A percentile compares a stretch with the other conserved stretches of the same genome.
Evolutionary conservation across 176 grass and related monocot species (phyloP).

Genomic region (Secale cereale): DNA sequence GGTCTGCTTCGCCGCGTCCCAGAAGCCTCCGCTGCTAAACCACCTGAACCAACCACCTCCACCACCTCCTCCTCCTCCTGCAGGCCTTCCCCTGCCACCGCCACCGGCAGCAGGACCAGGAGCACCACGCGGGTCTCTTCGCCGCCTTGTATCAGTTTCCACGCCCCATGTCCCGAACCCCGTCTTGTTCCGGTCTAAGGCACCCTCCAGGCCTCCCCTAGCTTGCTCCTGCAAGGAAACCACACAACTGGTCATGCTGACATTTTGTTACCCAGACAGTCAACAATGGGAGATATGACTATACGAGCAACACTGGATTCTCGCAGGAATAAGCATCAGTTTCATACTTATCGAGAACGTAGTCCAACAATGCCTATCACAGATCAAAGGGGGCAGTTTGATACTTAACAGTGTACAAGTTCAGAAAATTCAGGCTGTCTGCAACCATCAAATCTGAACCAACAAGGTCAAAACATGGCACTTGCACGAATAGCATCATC

Average conservation of each 20-base stretch:
- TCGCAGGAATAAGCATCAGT: not conserved
- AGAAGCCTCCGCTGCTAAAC: constrained; percentile 62
- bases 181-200: constrained; percentile 35
- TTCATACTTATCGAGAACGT: not conserved
- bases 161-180: constrained; percentile 43
- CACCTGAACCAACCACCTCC: constrained; percentile 67
- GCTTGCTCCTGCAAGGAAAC: constrained; percentile 41
- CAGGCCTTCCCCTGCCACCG: not conserved
- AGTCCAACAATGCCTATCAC: not conserved
- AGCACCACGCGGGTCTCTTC: constrained; percentile 20
- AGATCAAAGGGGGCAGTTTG: not conserved
- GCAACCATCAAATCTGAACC: not conserved
- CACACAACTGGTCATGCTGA: not conserved
- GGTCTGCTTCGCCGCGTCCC: constrained; percentile 65
- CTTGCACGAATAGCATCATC: not conserved
- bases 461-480: not conserved
- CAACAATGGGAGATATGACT: not conserved
- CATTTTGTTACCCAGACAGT: not conserved
- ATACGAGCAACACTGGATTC: not conserved
- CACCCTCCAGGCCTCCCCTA: constrained; percentile 44
- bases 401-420: not conserved
- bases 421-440: not conserved
- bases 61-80: constrained; percentile 63
- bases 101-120: constrained; percentile 27
- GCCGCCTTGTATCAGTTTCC: constrained; percentile 33